Conservation (phyloP, 345 rosid species). For the Eucalyptus pauciflora region DNA sequence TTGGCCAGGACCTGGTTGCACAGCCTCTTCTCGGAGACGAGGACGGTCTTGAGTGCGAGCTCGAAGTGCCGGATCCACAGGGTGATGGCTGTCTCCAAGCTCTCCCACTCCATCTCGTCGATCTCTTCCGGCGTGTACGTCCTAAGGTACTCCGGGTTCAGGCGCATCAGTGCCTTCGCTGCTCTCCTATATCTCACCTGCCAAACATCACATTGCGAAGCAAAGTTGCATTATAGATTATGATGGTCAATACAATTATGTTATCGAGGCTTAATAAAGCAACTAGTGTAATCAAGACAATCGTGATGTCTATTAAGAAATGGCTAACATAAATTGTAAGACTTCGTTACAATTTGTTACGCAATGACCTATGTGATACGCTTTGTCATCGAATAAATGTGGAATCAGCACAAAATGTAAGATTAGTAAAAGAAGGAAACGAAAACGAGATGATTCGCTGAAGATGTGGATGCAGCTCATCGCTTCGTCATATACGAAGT, state of each 20-base stretch:
- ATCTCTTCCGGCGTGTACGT: conserved; percentile 48
- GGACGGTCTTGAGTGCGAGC: conserved; percentile 30
- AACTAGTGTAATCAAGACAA: background rate
- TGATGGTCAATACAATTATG: background rate
- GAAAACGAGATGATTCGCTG: background rate
- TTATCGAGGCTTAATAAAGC: background rate
- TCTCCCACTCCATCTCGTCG: conserved; percentile 54
- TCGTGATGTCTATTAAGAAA: background rate
- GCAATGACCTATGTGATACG: background rate
- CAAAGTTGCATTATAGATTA: background rate
- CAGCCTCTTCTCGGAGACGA: conserved; percentile 44
- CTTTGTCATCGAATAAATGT: background rate
- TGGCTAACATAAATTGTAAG: background rate
- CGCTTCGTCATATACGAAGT: background rate
- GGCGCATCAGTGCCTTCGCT: conserved; percentile 49
- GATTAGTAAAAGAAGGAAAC: background rate
- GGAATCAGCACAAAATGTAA: background rate
- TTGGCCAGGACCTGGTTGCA: conserved; percentile 30
- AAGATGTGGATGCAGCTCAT: background rate
- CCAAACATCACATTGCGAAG: background rate
- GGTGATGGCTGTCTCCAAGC: conserved; percentile 42
- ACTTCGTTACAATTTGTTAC: background rate
- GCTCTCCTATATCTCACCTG: conserved; percentile 54
- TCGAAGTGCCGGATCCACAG: conserved; percentile 55
- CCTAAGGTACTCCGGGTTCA: conserved; percentile 40